Percentiles rank a stretch among this genome's conserved stretches.
phyloP scores from a whole-genome alignment of 2,329 filamentous ascomycete genomes.

The Paracoccidioides lutzii region DNA sequence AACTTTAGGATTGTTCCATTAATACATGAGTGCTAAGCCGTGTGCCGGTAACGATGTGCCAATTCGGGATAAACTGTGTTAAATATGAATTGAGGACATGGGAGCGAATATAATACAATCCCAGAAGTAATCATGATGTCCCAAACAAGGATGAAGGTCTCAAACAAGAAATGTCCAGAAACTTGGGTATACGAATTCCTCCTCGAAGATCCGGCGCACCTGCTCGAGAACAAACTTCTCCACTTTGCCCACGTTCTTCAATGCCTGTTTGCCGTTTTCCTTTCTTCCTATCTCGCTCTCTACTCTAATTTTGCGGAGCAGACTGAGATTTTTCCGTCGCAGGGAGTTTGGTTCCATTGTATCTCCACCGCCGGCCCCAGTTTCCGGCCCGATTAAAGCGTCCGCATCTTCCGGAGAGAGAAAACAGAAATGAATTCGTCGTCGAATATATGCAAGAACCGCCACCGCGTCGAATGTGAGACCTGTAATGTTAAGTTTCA shows the following conservation, averaged over 20 bases:
- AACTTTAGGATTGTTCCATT: neutral
- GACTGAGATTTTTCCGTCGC: conserved; percentile 48
- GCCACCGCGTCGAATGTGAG: conserved; percentile 91
- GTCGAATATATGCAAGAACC: conserved; percentile 80
- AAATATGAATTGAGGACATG: neutral
- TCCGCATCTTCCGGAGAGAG: conserved; percentile 82
- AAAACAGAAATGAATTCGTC: conserved; percentile 86
- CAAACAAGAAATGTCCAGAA: conserved; percentile 95
- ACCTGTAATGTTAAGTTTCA: conserved; percentile 90
- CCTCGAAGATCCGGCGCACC: conserved; percentile 92
- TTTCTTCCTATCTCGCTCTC: conserved; percentile 95
- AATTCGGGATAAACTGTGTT: neutral
- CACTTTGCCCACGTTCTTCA: conserved; percentile 98
- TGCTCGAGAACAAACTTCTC: conserved; percentile 95
- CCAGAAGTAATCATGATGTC: neutral
- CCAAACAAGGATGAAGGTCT: conserved; percentile 7
- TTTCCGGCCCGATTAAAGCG: conserved; percentile 46
- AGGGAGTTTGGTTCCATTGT: conserved; percentile 18
- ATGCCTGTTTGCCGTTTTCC: conserved; percentile 79
- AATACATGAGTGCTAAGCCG: neutral
- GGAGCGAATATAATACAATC: neutral
- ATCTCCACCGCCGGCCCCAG: conserved; percentile 5
- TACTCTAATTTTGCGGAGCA: conserved; percentile 85
- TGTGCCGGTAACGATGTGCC: too few species aligned
- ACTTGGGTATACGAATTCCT: conserved; percentile 95